These are phyloP conservation scores for Annulohypoxylon truncatum DNA, from an alignment of 2,329 filamentous ascomycete species.

Conservation along the genomic window DNA sequence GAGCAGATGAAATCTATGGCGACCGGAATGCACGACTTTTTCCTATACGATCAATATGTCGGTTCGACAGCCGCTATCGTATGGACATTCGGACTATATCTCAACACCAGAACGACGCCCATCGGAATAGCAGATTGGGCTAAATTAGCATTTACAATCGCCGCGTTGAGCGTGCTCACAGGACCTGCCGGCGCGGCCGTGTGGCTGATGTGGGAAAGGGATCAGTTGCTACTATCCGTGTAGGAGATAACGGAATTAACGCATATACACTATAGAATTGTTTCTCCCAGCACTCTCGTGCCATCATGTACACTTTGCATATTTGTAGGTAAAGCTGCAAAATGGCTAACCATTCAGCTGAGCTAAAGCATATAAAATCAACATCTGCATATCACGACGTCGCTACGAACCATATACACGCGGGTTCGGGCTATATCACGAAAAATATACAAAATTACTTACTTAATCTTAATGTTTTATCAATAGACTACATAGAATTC, in stretches of 20 bases:
- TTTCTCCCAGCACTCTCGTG: not conserved
- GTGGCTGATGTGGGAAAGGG: slow-evolving; percentile 39
- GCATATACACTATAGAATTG: not conserved
- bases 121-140: slow-evolving; percentile 25
- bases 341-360: not conserved
- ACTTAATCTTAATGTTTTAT: slow-evolving; percentile 12
- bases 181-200: slow-evolving; percentile 36
- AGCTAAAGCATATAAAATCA: not conserved
- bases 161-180: slow-evolving; percentile 19
- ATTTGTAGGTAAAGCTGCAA: not conserved
- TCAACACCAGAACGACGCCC: slow-evolving; percentile 26
- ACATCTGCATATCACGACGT: not conserved
- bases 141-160: slow-evolving; percentile 22
- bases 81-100: slow-evolving; percentile 31
- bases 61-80: slow-evolving; percentile 34
- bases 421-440: not conserved
- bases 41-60: slow-evolving; percentile 38
- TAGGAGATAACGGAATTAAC: slow-evolving; percentile 4
- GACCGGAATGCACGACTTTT: slow-evolving; percentile 37
- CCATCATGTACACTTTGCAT: not conserved
- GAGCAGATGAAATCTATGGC: slow-evolving; percentile 35
- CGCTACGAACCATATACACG: not conserved
- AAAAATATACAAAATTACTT: not conserved
- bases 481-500: slow-evolving; percentile 1
- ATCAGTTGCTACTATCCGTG: slow-evolving; percentile 23